These are phyloP conservation scores for Stagonosporopsis cucurbitacearum DNA, from an alignment of 2,329 filamentous ascomycete genomes.

Conservation along the genomic window DNA sequence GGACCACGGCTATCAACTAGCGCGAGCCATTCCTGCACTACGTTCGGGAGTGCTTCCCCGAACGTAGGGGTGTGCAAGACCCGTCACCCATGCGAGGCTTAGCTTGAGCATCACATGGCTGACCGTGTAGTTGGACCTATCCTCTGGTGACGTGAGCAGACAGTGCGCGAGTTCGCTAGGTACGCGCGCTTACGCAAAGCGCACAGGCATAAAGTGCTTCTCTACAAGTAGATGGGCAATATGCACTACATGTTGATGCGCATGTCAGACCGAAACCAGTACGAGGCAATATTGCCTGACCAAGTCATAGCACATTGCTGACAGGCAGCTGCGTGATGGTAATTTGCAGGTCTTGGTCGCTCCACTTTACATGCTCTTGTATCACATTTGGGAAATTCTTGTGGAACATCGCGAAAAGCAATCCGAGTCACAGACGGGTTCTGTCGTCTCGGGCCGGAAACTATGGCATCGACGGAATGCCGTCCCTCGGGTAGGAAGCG, in stretches of 20 bases:
- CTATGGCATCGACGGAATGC: slow-evolving; percentile 8
- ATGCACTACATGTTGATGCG: background rate
- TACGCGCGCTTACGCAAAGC: slow-evolving; percentile 10
- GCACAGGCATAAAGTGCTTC: background rate
- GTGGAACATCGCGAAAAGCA: slow-evolving; percentile 16
- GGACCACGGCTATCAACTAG: slow-evolving; percentile 19
- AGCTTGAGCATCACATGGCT: slow-evolving; percentile 17
- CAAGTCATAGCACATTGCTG: slow-evolving; percentile 1
- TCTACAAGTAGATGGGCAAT: background rate
- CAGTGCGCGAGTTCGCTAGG: slow-evolving; percentile 4
- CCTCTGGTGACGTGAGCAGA: slow-evolving; percentile 8
- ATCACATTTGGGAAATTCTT: slow-evolving; percentile 2
- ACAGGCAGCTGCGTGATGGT: slow-evolving; percentile 9
- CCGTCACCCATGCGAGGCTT: slow-evolving; percentile 10
- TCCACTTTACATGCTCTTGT: slow-evolving; percentile 13
- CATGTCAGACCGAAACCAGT: slow-evolving; percentile 2
- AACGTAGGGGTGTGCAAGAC: slow-evolving; percentile 7
- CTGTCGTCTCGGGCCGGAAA: slow-evolving; percentile 15
- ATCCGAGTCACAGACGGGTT: slow-evolving; percentile 1
- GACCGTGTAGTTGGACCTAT: slow-evolving; percentile 4
- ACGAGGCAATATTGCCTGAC: background rate
- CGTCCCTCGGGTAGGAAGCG: slow-evolving; percentile 16
- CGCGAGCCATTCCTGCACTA: slow-evolving; percentile 17
- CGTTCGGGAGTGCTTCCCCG: slow-evolving; percentile 26
- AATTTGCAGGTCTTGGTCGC: slow-evolving; percentile 7